These are phyloP conservation scores for Selaginella moellendorffii DNA, from an alignment of 75 land plant genomes.

Conservation along the genomic window DNA sequence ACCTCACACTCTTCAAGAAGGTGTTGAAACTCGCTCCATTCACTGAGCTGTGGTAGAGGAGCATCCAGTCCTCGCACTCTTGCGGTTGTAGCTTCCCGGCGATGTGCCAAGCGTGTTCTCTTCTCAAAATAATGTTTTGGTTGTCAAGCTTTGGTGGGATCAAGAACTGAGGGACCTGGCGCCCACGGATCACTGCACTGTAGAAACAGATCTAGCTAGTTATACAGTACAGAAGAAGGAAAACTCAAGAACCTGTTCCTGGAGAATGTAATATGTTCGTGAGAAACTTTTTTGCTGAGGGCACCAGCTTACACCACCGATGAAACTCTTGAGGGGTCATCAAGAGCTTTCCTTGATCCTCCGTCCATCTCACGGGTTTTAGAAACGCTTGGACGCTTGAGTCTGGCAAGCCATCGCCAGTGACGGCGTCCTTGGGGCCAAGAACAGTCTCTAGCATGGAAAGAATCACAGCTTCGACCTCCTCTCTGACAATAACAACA, in stretches of 20 bases:
- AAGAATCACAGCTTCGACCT: conserved; percentile 47
- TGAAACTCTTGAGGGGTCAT: conserved; percentile 58
- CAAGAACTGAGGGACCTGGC: conserved; percentile 42
- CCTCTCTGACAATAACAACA: no score
- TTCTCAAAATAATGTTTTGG: conserved; percentile 30
- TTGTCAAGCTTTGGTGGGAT: conserved; percentile 25
- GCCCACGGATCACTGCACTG: conserved; percentile 27
- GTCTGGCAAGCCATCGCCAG: conserved; percentile 20
- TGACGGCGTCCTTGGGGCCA: conserved; percentile 20
- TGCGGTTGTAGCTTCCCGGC: conserved; percentile 53
- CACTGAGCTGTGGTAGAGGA: conserved; percentile 60
- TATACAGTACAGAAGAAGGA: no score
- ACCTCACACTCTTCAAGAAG: conserved; percentile 55
- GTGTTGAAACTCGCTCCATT: conserved; percentile 87
- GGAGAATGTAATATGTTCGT: conserved; percentile 42
- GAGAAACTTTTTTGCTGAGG: conserved; percentile 71
- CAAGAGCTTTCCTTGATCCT: conserved; percentile 13
- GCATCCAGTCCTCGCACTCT: conserved; percentile 63
- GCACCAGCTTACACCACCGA: conserved; percentile 52
- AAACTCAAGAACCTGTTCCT: conserved; percentile 32
- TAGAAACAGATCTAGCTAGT: background rate
- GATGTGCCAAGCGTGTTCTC: conserved; percentile 86
- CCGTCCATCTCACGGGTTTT: conserved; percentile 34
- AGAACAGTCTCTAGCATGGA: conserved; percentile 44
- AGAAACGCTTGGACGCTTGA: conserved; percentile 33